Evolutionary conservation across 1,139 yeast species (phyloP), one percentile per base, ranked within the genome.

Genomic region (Nakaseomyces nivariensis): DNA sequence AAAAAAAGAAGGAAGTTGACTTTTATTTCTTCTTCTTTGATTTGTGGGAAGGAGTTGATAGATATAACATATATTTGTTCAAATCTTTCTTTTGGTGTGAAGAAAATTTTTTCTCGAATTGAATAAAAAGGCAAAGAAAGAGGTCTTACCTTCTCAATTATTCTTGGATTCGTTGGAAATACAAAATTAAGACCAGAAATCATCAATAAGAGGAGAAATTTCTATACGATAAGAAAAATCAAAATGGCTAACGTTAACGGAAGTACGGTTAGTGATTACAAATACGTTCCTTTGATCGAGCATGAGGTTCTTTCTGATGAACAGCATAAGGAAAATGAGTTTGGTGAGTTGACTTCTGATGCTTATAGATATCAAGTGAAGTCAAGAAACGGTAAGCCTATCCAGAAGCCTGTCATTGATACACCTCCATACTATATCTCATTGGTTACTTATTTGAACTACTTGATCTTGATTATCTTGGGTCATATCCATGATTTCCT

Each of bases 401-500:
- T 81, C 48, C 76, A 78, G 4, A 72, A 72, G n/a, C 81, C 85
- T 8, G 72, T 81, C 26, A 55, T 70, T 37, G 96, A 88, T 64
- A 95, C 90, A 51, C 97, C 97, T 6, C 92, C 96, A 9, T 85
- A 86, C 62, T 76, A 77, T 56, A 81, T 86, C 50, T 79, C 86
- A 56, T 71, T 92, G 52, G 77, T 87, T 51, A 92, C 98, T 3
- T 92, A 90, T 63, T 70, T 92, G 59, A 81, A 85, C 65, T 94
- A 89, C 66, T 74, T 92, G 57, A 78, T 87, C 47, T 75, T 92
- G 62, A 87, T 92, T 56, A 78, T 89, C 37, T 76, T 88, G 54
- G 99, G 99, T 40, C 96, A 92, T 63, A 71, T 89, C 38, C 81
- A 90, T 58, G 99, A 92, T 69, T 90, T 84, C 64, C 77, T 88